phyloP scores from a whole-genome alignment of 805 yeast genomes.

The Candida wancherniae region DNA sequence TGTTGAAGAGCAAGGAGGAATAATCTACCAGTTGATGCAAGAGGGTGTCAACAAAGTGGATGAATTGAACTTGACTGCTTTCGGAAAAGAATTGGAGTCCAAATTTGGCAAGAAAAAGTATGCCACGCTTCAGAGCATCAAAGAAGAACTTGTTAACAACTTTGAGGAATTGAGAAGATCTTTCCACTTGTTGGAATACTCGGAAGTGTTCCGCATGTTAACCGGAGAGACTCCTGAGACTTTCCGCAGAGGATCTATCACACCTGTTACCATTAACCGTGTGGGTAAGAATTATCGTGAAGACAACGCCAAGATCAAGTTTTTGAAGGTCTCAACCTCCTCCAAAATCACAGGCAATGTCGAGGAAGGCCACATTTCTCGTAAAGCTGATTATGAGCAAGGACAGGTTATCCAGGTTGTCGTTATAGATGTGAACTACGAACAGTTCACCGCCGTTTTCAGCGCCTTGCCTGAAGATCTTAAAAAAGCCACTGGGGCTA shows the following conservation, averaged over 20 bases:
- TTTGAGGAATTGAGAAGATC: slow-evolving; percentile 80
- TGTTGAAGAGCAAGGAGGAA: slow-evolving; percentile 75
- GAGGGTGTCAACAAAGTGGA: slow-evolving; percentile 74
- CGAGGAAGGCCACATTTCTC: slow-evolving; percentile 44
- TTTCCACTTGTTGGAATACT: slow-evolving; percentile 57
- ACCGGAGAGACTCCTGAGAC: slow-evolving; percentile 80
- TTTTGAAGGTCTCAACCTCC: slow-evolving; percentile 37
- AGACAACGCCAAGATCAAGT: slow-evolving; percentile 40
- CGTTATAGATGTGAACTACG: slow-evolving; percentile 64
- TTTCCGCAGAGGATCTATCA: slow-evolving; percentile 62
- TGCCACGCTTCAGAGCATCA: slow-evolving; percentile 76
- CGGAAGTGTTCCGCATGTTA: slow-evolving; percentile 79
- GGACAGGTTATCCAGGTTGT: slow-evolving; percentile 90
- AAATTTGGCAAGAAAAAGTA: slow-evolving; percentile 69
- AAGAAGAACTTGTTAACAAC: slow-evolving; percentile 81
- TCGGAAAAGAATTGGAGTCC: slow-evolving; percentile 80
- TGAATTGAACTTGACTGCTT: slow-evolving; percentile 83
- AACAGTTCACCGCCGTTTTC: slow-evolving; percentile 67
- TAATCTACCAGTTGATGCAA: slow-evolving; percentile 65
- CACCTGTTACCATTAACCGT: slow-evolving; percentile 69
- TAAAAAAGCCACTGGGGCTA: slow-evolving; percentile 45
- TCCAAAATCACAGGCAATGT: slow-evolving; percentile 40
- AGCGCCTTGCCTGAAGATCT: slow-evolving; percentile 68
- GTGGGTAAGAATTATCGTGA: slow-evolving; percentile 62
- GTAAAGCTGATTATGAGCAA: slow-evolving; percentile 37